Evolutionary conservation across 2,329 filamentous ascomycete genomes (phyloP).

Genomic region (Cercospora sp.): DNA sequence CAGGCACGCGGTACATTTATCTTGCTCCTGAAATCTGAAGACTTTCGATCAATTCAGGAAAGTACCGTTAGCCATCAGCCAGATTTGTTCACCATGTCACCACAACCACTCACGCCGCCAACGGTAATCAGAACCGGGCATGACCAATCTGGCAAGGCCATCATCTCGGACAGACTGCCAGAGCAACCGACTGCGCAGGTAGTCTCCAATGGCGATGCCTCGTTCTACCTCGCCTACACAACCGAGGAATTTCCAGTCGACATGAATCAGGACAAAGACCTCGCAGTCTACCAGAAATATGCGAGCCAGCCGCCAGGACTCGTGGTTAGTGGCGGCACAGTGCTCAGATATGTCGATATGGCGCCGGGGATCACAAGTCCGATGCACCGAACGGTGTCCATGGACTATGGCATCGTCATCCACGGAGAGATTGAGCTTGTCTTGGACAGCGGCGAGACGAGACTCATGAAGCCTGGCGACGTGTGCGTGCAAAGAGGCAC

Average conservation of each 20-base stretch:
- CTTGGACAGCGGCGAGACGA: constrained; percentile 38
- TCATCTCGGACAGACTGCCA: constrained; percentile 30
- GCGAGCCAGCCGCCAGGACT: constrained; percentile 51
- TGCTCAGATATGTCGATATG: constrained; percentile 42
- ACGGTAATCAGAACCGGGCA: constrained; percentile 36
- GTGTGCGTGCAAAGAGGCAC: constrained; percentile 39
- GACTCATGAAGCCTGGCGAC: constrained; percentile 36
- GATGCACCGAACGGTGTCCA: constrained; percentile 39
- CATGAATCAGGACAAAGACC: constrained; percentile 50
- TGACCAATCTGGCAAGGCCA: constrained; percentile 35
- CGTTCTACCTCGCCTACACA: constrained; percentile 54
- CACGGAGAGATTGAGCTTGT: constrained; percentile 38
- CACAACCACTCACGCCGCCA: constrained; percentile 17
- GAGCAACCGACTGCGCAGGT: constrained; percentile 32
- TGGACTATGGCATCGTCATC: constrained; percentile 41
- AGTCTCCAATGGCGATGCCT: constrained; percentile 43
- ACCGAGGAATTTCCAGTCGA: constrained; percentile 51
- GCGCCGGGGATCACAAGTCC: constrained; percentile 30
- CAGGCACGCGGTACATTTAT: background rate
- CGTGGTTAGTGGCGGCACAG: constrained; percentile 50
- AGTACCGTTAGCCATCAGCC: background rate
- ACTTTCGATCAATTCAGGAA: background rate
- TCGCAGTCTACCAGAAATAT: constrained; percentile 48
- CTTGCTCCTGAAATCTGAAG: background rate
- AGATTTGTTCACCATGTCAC: constrained; percentile 14